These are phyloP conservation scores for Aspergillus pseudoviridinutans DNA, from an alignment of 2,329 filamentous ascomycete species.

Conservation along the genomic window DNA sequence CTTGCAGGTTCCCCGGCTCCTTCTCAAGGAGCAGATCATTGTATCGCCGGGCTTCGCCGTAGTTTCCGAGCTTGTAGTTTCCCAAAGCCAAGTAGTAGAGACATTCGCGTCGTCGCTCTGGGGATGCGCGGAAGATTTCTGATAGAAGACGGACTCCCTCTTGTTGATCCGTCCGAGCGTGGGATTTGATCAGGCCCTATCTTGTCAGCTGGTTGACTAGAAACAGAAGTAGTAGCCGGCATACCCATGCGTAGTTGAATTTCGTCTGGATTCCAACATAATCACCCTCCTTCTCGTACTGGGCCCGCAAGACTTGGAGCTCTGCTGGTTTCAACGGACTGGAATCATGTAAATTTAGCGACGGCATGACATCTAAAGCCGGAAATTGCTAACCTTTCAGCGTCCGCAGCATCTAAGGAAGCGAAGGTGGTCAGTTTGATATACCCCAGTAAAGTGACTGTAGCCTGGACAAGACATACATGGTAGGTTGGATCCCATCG, in stretches of 20 bases:
- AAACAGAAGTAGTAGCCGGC: slow-evolving; percentile 15
- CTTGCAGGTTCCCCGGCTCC: slow-evolving; percentile 88
- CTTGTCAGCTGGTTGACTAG: not conserved
- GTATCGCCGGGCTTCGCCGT: slow-evolving; percentile 88
- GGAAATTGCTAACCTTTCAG: slow-evolving; percentile 69
- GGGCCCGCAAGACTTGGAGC: slow-evolving; percentile 83
- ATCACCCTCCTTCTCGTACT: slow-evolving; percentile 96
- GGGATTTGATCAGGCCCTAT: slow-evolving; percentile 93
- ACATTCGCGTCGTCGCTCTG: slow-evolving; percentile 92
- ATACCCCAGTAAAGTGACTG: not conserved
- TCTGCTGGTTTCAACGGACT: slow-evolving; percentile 89
- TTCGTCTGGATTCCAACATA: slow-evolving; percentile 97
- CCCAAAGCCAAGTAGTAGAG: slow-evolving; percentile 96
- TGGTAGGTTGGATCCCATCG: slow-evolving; percentile 47
- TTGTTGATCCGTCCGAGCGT: slow-evolving; percentile 79
- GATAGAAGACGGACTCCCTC: slow-evolving; percentile 88
- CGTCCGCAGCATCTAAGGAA: slow-evolving; percentile 83
- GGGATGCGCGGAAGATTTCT: slow-evolving; percentile 91
- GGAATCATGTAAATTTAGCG: slow-evolving; percentile 14
- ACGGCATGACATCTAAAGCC: not conserved
- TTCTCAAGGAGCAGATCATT: slow-evolving; percentile 89
- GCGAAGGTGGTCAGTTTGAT: slow-evolving; percentile 10
- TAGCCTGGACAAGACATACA: slow-evolving; percentile 37
- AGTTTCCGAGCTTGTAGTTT: slow-evolving; percentile 98
- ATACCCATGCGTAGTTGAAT: slow-evolving; percentile 99